A percentile compares a stretch with the other conserved stretches of the same genome.
phyloP scores from a whole-genome alignment of 495 filamentous ascomycete species.

The Neurospora sp. region DNA sequence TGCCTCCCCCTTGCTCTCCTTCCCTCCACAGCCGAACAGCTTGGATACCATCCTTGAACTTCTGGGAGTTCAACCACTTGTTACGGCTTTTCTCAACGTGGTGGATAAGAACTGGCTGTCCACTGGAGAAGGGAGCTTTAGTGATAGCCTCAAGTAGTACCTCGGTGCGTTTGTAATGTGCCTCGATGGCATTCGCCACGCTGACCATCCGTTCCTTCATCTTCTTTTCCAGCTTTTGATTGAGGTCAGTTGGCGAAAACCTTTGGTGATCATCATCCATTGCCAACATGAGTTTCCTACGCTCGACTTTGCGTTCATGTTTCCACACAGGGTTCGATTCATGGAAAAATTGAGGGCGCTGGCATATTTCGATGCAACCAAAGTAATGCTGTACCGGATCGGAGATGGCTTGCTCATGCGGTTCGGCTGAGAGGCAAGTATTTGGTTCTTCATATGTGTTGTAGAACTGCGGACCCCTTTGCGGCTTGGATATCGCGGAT shows the following conservation, averaged over 20 bases:
- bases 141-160: slow-evolving; percentile 13
- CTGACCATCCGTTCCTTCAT: slow-evolving; percentile 9
- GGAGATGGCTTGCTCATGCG: slow-evolving; percentile 5
- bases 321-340: slow-evolving; percentile 8
- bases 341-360: slow-evolving; percentile 14
- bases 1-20: background rate
- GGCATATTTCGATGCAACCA: slow-evolving; percentile 21
- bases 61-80: background rate
- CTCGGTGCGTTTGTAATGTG: slow-evolving; percentile 10
- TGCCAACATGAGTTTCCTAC: background rate
- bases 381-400: slow-evolving; percentile 23
- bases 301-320: slow-evolving; percentile 3
- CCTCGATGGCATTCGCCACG: slow-evolving; percentile 9
- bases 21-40: background rate
- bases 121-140: background rate
- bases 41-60: background rate
- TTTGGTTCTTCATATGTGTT: background rate
- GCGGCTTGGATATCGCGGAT: background rate
- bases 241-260: too few species aligned
- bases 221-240: background rate
- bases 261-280: background rate
- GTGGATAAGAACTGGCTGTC: background rate
- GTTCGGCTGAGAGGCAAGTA: background rate
- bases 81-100: background rate
- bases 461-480: background rate